Evolutionary conservation across 441 rosid species (phyloP).

Genomic region (Isatis lusitanica): DNA sequence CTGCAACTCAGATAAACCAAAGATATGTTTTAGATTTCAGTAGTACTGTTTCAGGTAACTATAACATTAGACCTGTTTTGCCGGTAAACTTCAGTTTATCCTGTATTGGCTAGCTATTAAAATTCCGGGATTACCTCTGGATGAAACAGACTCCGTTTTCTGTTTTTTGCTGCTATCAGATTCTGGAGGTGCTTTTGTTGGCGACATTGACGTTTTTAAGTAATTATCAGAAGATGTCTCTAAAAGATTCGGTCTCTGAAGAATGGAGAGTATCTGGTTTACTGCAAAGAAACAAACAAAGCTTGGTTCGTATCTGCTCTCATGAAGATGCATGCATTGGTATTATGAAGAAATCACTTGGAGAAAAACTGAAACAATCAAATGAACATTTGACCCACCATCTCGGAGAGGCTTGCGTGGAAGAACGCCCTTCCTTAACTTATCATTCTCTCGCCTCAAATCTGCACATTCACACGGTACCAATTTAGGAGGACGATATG

Average conservation of each 20-base stretch:
- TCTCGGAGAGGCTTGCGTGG: constrained; percentile 55
- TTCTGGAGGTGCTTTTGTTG: constrained; percentile 6
- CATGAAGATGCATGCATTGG: not conserved
- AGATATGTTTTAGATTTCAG: not conserved
- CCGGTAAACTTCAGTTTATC: not conserved
- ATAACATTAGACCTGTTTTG: not conserved
- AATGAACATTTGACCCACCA: constrained; percentile 43
- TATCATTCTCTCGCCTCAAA: constrained; percentile 37
- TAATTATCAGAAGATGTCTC: constrained; percentile 33
- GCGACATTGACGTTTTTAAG: constrained; percentile 1
- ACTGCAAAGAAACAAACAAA: constrained; percentile 45
- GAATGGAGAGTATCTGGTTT: constrained; percentile 63
- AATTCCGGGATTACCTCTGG: constrained; percentile 12
- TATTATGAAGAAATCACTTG: not conserved
- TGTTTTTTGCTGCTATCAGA: constrained; percentile 5
- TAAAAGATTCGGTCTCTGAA: constrained; percentile 47
- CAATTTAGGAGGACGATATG: not conserved
- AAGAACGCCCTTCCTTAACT: constrained; percentile 28
- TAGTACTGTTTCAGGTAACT: not conserved
- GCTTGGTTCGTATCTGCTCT: not conserved
- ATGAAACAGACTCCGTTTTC: constrained; percentile 17
- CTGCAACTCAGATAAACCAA: constrained; percentile 4
- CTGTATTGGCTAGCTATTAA: not conserved
- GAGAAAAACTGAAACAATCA: not conserved
- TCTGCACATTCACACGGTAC: constrained; percentile 4